Evolutionary conservation across 106 monocot species (phyloP), one percentile per base, ranked within the genome.

Genomic region (Dactylorhiza incarnata): DNA sequence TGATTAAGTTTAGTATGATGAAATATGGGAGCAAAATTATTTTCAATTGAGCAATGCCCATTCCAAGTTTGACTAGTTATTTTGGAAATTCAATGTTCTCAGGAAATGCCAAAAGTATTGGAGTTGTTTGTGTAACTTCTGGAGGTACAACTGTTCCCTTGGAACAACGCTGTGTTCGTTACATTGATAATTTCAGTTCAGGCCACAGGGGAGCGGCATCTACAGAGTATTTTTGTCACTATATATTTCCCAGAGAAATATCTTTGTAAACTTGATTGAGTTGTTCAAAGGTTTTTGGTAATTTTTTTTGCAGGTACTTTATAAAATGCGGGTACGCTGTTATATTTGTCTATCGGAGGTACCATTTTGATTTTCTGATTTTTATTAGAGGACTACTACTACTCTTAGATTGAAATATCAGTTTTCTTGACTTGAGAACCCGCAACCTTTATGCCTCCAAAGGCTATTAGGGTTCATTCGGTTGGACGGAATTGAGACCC

Each of bases 151-250:
- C 99, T 45, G 99, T 99, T 78, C 99, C 99, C 6, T 84, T 99
- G 71, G 99, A 99, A 78, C 99, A 94, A 56, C 83, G 94, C 37
- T 99, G 99, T 69, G 99, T 99, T 53, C 91, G 99, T 0, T 99
- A 88, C 71, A 99, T 99, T 49, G 99, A 99, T 80, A 99, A 99
- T 85, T 99, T 99, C 76, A 94, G 94, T 83, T 99, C 99, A 19
- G 99, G 99, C 6, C 71, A 92, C 45, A 75, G 99, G 78, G 99
- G 99, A 45, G 99, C 99, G 2, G 86, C 94, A 66, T 94, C 99
- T 2, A 92, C 99, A 7, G 99, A 99, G 99, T 99, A 90, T 74
- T 69, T 69, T 5, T n/a, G n/a, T 17, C 13, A 7, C 1, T 2
- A 46, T 24, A 45, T 46, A 45, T 69, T 69, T 65, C 29, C 24